Evolutionary conservation across 2,329 filamentous ascomycete genomes (phyloP).

Genomic region (Xenoacremonium recifei): DNA sequence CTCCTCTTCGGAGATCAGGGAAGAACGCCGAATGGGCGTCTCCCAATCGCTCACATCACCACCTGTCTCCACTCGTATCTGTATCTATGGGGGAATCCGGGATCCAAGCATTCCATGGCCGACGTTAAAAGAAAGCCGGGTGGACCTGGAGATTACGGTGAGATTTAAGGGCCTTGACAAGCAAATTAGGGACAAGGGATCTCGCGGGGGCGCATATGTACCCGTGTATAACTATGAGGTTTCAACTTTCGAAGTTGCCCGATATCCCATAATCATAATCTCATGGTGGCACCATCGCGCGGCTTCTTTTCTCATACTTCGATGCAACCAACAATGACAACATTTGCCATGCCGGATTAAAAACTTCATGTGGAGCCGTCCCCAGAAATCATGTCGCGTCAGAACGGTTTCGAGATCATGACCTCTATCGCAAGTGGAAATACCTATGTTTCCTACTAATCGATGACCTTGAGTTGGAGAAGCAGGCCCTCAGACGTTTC

Average conservation of each 20-base stretch:
- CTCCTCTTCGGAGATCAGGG: background rate
- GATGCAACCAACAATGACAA: background rate
- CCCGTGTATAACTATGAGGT: background rate
- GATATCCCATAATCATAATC: no score
- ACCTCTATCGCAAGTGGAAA: background rate
- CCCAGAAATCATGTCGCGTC: background rate
- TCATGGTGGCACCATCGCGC: no score
- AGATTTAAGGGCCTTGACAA: background rate
- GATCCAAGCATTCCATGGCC: background rate
- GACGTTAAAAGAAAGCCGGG: background rate
- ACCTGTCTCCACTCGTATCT: conserved; percentile 1
- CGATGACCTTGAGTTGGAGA: background rate
- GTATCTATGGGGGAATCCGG: background rate
- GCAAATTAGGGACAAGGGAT: background rate
- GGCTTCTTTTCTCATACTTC: no score
- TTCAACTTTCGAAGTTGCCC: background rate
- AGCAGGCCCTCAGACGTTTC: background rate
- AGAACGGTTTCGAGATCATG: background rate
- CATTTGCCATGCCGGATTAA: background rate
- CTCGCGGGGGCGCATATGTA: background rate
- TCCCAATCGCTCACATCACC: background rate
- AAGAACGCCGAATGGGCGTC: background rate
- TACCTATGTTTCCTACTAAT: background rate
- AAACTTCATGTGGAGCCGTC: background rate
- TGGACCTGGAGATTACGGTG: background rate